Conservation (phyloP, 441 rosid genomes). For the Manihot esculenta region DNA sequence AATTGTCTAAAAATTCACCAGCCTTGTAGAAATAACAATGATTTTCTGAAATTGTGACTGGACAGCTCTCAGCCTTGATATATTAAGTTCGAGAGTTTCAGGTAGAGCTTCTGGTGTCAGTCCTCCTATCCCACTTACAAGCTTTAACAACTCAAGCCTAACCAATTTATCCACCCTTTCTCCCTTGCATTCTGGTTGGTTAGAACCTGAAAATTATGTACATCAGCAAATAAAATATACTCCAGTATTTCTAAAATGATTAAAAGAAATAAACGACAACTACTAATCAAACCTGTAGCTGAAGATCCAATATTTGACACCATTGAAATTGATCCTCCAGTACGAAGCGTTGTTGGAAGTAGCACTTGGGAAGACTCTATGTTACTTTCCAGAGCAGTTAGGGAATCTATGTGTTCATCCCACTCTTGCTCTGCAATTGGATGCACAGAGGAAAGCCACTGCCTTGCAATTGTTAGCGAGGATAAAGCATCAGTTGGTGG, state of each 20-base stretch:
- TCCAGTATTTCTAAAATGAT: neutral
- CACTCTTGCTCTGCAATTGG: conserved; percentile 52
- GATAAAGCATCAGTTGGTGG: conserved; percentile 40
- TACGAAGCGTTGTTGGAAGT: conserved; percentile 47
- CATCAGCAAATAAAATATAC: neutral
- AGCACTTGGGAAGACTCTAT: conserved; percentile 33
- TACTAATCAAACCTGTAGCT: conserved; percentile 16
- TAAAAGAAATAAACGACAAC: neutral
- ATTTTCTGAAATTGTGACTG: conserved; percentile 80
- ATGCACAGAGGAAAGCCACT: conserved; percentile 57
- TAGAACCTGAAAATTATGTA: conserved; percentile 30
- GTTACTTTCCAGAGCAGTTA: conserved; percentile 37
- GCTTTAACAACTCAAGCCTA: conserved; percentile 67
- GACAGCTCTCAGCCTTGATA: conserved; percentile 55
- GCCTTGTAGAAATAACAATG: conserved; percentile 65
- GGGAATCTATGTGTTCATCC: conserved; percentile 57
- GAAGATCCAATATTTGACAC: neutral
- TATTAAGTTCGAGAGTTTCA: conserved; percentile 62
- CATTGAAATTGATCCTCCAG: conserved; percentile 23
- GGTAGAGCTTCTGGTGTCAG: conserved; percentile 56
- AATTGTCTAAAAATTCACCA: neutral
- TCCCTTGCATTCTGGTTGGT: conserved; percentile 57
- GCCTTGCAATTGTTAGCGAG: conserved; percentile 48
- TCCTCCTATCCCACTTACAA: conserved; percentile 54
- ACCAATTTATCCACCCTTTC: conserved; percentile 52